Base-by-base conservation (phyloP, 192 early-diverging fungal genomes). In the Haplosporangium gracile region DNA sequence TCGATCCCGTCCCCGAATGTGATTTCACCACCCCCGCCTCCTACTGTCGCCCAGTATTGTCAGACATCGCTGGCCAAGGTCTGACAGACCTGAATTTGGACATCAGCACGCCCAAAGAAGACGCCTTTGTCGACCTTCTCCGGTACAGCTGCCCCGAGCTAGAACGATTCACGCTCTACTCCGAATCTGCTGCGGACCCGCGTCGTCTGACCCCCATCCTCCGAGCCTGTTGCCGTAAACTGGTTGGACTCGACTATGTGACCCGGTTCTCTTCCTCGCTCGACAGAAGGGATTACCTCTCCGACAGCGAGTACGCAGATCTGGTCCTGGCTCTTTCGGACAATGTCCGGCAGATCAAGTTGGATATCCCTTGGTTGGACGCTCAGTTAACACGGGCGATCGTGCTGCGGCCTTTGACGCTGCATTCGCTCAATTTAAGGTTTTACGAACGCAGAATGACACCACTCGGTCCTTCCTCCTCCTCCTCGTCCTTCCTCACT, bases 301-400 rank as follows among this genome's bases (percentile, higher is more conserved):
- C 82, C 10, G 82, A 84, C 18, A 29, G 49, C 0, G 82, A 79
- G 32, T 84, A 84, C 68, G 63, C 82, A 7, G 77, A 79, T 49
- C 18, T 84, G 39, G 65, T 79, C 18, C 63, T 79, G 7, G 53
- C 39, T 2, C 9, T 42, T n/a, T n/a, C 77, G 4, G 39, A 55
- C 29, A 29, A 34, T 15, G 29, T 84, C 16, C 36, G 29, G 2
- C 22, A 40, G 1, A 53, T 84, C 68, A 84, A 78, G 53, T 39
- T 84, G 29, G 82, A 84, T 32, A 79, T 84, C 10, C 82, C 82
- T 6, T 77, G 70, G 63, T 38, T 84, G n/a, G 82, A 57, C n/a
- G 40, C 75, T 43, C 42, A 49, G 5, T 63, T 84, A 68, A 77
- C 76, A 26, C 36, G 45, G 24, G 82, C 82, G 0, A 39, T 84